Base-by-base conservation (phyloP, 768 basidiomycete genomes). In the Kondoa subrosea region DNA sequence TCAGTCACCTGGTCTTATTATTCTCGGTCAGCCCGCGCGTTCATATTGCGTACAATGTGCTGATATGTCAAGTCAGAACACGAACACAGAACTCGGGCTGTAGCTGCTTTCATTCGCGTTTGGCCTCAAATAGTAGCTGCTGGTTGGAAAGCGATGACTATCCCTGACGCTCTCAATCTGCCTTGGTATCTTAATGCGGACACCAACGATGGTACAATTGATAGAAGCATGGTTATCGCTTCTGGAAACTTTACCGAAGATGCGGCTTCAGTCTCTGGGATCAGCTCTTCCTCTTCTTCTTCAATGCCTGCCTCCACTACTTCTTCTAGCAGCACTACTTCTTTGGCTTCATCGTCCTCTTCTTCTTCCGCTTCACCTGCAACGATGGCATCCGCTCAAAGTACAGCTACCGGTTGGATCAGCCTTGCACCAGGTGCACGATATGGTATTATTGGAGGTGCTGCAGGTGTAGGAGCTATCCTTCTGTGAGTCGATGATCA, bases 341-440 rank as follows among this genome's bases (percentile, higher is more conserved):
- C 8, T 25, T 4, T 14, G 8, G 4, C 58, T 59, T 59, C 58
- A 56, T 15, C 15, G 25, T 56, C 56, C 25, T n/a, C n/a, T n/a
- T n/a, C n/a, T n/a, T n/a, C n/a, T n/a, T n/a, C n/a, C n/a, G n/a
- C n/a, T n/a, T n/a, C n/a, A n/a, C n/a, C n/a, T n/a, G n/a, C n/a
- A n/a, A n/a, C n/a, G 40, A 50, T 50, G 40, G 40, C 40, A 50
- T 50, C 12, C 40, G 40, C 40, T 50, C 40, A 21, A 63, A 86
- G 0, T 77, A 78, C 56, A 81, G 82, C 4, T 88, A 81, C 75
- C 84, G 85, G 1, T 69, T 83, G 58, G 58, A 25, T 26, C 15
- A 26, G 26, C 4, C 31, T 59, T 14, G 25, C 8, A 8, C 26
- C 26, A 59, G 58, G 58, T 30, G n/a, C 58, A 4, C 61, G 34